Percentiles rank a stretch among this genome's conserved stretches.
These are phyloP conservation scores for Prinsepia uniflora DNA, from an alignment of 306 rosid species.

Conservation along the genomic window DNA sequence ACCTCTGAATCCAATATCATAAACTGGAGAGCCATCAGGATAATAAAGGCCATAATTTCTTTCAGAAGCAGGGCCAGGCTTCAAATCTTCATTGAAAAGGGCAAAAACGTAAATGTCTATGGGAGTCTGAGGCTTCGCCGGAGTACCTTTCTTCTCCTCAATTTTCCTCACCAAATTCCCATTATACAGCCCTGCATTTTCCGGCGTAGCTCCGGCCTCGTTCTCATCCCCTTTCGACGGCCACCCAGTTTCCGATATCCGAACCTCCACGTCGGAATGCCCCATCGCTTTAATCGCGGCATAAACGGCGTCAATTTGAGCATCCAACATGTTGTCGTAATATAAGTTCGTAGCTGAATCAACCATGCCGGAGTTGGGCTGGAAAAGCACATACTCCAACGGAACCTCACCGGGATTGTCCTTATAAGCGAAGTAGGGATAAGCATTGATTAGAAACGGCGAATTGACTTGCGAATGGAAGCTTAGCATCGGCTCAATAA, in stretches of 20 bases:
- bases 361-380: constrained; percentile 61
- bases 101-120: constrained; percentile 73
- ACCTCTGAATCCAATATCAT: constrained; percentile 61
- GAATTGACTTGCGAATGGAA: constrained; percentile 56
- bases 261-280: constrained; percentile 51
- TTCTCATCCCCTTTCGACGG: constrained; percentile 72
- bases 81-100: constrained; percentile 75
- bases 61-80: constrained; percentile 76
- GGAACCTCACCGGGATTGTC: constrained; percentile 50
- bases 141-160: constrained; percentile 57
- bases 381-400: constrained; percentile 57
- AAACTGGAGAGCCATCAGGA: constrained; percentile 76
- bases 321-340: constrained; percentile 83
- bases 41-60: constrained; percentile 83
- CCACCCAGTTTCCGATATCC: constrained; percentile 90
- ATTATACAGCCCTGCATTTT: constrained; percentile 66
- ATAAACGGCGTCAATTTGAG: constrained; percentile 85
- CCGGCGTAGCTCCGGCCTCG: constrained; percentile 67
- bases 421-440: constrained; percentile 81
- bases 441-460: constrained; percentile 70
- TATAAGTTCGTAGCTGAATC: constrained; percentile 65
- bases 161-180: constrained; percentile 59
- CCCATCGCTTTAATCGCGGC: constrained; percentile 71
- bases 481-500: constrained; percentile 51
- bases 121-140: constrained; percentile 72